Percentiles rank a stretch among this genome's conserved stretches.
These are phyloP conservation scores for Scedosporium dehoogii DNA, from an alignment of 2,329 filamentous ascomycete species.

Conservation along the genomic window DNA sequence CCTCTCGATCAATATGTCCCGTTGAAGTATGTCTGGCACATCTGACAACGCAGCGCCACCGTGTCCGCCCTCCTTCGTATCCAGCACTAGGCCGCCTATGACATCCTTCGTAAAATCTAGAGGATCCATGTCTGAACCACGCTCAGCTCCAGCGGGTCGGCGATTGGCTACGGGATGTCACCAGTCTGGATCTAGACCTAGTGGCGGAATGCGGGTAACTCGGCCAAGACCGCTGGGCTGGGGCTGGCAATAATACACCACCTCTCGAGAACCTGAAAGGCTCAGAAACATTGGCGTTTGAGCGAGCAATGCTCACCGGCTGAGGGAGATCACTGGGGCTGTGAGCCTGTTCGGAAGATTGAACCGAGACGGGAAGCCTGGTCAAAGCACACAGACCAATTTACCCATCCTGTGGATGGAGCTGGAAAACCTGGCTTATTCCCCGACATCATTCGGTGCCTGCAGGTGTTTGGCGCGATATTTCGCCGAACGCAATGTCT, in stretches of 20 bases:
- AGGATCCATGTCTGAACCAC: background rate
- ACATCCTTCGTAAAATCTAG: background rate
- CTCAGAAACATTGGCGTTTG: no score
- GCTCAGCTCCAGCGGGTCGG: background rate
- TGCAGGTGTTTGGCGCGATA: background rate
- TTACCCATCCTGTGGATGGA: background rate
- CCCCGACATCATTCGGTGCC: background rate
- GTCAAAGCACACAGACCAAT: background rate
- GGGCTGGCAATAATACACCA: no score
- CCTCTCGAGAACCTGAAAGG: no score
- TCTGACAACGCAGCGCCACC: background rate
- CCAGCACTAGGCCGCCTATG: no score
- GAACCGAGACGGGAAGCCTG: no score
- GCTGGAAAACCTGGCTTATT: background rate
- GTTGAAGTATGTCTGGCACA: background rate
- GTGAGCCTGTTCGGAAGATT: no score
- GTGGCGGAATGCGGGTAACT: background rate
- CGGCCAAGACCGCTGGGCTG: background rate
- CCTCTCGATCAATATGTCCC: background rate
- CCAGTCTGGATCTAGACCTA: background rate
- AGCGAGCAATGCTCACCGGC: no score
- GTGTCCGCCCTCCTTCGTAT: no score
- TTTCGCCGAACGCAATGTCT: background rate
- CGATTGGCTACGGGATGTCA: background rate
- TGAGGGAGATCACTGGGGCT: no score